These are phyloP conservation scores for Flaveria bidentis DNA, from an alignment of 129 eudicot species.

Conservation along the genomic window DNA sequence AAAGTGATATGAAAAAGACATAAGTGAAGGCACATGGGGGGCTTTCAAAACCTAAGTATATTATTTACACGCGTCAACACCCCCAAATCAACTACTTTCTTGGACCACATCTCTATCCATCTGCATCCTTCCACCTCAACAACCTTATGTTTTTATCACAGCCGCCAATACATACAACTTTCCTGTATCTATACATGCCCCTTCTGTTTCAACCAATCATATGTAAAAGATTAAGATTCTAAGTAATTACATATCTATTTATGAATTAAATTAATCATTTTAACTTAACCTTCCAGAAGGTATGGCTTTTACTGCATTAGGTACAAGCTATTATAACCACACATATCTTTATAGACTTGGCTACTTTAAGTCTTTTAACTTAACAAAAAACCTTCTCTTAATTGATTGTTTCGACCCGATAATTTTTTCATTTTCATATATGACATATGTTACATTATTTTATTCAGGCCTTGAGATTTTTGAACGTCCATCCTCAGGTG, in stretches of 20 bases:
- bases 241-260: too few relatives aligned
- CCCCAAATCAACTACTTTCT: slow-evolving; percentile 24
- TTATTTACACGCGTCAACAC: slow-evolving; percentile 39
- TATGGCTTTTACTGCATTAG: not conserved
- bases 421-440: too few relatives aligned
- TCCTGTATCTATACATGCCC: too few relatives aligned
- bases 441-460: too few relatives aligned
- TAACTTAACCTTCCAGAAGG: not conserved
- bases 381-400: too few relatives aligned
- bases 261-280: not conserved
- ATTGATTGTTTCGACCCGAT: too few relatives aligned
- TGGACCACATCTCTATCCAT: slow-evolving; percentile 52
- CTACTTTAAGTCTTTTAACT: not conserved
- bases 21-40: slow-evolving; percentile 50
- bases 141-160: slow-evolving; percentile 10
- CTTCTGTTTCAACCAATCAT: too few relatives aligned
- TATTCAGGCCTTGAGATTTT: too few relatives aligned
- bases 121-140: slow-evolving; percentile 38
- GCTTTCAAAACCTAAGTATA: slow-evolving; percentile 27
- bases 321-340: not conserved
- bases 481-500: too few relatives aligned
- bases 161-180: slow-evolving; percentile 36
- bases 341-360: too few relatives aligned
- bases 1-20: slow-evolving; percentile 31
- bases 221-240: too few relatives aligned